These are phyloP conservation scores for Naganishia sp. DNA, from an alignment of 1,284 basidiomycete genomes.

Conservation along the genomic window DNA sequence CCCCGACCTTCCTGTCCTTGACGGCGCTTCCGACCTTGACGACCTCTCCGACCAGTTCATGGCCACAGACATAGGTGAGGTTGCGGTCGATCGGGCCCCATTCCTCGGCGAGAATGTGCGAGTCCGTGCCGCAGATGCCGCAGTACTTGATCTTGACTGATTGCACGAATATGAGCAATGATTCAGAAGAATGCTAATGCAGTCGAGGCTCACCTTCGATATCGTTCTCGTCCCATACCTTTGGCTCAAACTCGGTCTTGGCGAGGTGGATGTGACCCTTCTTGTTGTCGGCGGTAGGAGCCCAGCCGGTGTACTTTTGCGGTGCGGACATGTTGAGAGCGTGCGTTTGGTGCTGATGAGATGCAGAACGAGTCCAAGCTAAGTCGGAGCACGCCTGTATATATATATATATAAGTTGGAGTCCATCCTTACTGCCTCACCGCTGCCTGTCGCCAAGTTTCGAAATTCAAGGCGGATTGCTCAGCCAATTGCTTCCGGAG, in stretches of 20 bases:
- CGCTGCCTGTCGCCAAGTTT: neutral
- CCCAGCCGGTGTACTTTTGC: neutral
- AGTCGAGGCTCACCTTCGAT: conserved; percentile 44
- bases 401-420: too few relatives aligned
- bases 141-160: neutral
- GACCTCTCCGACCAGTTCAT: conserved; percentile 58
- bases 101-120: neutral
- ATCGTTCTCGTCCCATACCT: conserved; percentile 50
- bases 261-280: conserved; percentile 38
- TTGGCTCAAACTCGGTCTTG: conserved; percentile 45
- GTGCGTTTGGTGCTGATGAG: too few relatives aligned
- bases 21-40: conserved; percentile 52
- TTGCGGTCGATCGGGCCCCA: conserved; percentile 18
- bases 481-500: neutral
- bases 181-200: neutral
- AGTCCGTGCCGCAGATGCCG: conserved; percentile 3
- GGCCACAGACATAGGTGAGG: conserved; percentile 48
- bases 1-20: conserved; percentile 53
- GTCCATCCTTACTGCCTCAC: too few relatives aligned
- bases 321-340: too few relatives aligned
- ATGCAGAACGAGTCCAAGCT: too few relatives aligned
- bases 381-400: too few relatives aligned
- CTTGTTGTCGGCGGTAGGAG: neutral
- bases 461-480: neutral
- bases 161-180: neutral